Evolutionary conservation across 2,329 filamentous ascomycete species (phyloP).

Genomic region (Eutypa lata): DNA sequence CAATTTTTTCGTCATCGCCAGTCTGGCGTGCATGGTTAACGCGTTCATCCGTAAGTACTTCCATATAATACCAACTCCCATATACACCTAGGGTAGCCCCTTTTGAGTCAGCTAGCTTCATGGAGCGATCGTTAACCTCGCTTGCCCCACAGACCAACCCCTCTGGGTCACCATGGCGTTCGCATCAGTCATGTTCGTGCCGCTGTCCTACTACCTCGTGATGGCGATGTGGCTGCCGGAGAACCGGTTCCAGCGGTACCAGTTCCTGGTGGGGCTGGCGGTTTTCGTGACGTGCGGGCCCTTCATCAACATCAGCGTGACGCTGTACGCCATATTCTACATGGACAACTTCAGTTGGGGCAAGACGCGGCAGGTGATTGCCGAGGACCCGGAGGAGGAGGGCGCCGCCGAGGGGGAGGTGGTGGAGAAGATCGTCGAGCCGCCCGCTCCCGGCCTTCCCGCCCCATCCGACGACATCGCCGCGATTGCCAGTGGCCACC

Average conservation of each 20-base stretch:
- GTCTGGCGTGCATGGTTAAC: conserved; percentile 14
- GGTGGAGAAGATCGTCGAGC: neutral
- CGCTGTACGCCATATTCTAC: conserved; percentile 26
- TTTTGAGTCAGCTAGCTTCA: too few species aligned
- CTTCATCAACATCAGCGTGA: conserved; percentile 28
- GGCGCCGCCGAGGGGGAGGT: neutral
- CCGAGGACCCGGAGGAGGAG: conserved; percentile 12
- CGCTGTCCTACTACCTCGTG: conserved; percentile 24
- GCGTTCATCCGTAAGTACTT: conserved; percentile 15
- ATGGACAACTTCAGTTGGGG: conserved; percentile 32
- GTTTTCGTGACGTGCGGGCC: conserved; percentile 26
- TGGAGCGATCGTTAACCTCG: too few species aligned
- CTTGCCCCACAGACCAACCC: conserved; percentile 20
- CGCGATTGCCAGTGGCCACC: neutral
- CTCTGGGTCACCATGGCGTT: conserved; percentile 22
- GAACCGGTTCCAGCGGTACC: conserved; percentile 18
- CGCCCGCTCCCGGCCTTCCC: neutral
- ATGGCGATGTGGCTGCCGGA: conserved; percentile 26
- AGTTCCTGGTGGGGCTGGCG: conserved; percentile 25
- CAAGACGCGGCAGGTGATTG: conserved; percentile 26
- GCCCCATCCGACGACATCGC: neutral
- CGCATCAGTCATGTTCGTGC: conserved; percentile 25
- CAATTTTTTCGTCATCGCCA: conserved; percentile 40
- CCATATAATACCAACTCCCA: neutral
- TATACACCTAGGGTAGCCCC: too few species aligned